Percentiles rank a stretch among this genome's conserved stretches.
phyloP scores from a whole-genome alignment of 345 rosid species.

The Citrus inodora region DNA sequence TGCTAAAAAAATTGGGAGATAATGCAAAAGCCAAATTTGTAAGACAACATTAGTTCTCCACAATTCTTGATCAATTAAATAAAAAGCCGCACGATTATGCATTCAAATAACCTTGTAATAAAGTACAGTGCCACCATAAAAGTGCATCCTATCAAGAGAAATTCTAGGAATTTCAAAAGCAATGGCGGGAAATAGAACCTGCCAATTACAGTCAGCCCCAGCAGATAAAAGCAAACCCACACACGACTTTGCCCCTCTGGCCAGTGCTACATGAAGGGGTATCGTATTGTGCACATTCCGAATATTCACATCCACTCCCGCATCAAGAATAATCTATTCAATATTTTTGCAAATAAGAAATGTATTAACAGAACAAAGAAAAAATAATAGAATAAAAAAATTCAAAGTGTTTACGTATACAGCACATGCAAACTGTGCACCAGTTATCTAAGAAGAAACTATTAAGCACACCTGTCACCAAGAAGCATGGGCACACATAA shows the following conservation, averaged over 20 bases:
- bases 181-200: slow-evolving; percentile 42
- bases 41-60: not conserved
- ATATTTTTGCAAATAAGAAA: slow-evolving; percentile 12
- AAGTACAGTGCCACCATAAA: not conserved
- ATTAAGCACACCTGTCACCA: not conserved
- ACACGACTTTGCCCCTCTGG: slow-evolving; percentile 87
- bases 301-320: slow-evolving; percentile 92
- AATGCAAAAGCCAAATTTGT: not conserved
- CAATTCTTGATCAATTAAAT: not conserved
- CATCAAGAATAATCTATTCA: slow-evolving; percentile 81
- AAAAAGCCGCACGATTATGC: not conserved
- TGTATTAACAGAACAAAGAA: slow-evolving; percentile 10
- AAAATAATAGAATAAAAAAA: not conserved
- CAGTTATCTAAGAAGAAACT: not conserved
- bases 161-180: not conserved
- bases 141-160: not conserved
- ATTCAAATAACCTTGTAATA: no score
- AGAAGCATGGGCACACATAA: not conserved
- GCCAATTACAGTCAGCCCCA: slow-evolving; percentile 85
- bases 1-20: not conserved
- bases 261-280: slow-evolving; percentile 94
- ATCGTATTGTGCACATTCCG: slow-evolving; percentile 80
- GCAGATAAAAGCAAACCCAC: slow-evolving; percentile 81
- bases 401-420: not conserved
- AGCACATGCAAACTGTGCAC: not conserved